Evolutionary conservation across 352 stramenopile genomes (phyloP), one percentile per base, ranked within the genome.

Genomic region (Peronosclerospora sorghi): DNA sequence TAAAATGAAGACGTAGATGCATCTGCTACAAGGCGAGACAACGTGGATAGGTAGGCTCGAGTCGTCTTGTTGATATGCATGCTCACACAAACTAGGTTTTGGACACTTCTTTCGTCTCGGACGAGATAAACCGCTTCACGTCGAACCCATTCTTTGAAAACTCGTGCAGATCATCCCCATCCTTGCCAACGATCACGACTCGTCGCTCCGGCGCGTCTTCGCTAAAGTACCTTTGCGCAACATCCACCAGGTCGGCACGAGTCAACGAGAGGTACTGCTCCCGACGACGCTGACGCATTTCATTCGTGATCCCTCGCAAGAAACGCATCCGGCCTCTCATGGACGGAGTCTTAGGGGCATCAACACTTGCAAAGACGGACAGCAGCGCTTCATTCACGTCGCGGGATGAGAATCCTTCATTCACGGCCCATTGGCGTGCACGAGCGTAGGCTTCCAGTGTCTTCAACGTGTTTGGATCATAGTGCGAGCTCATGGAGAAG

Each of bases 401-500:
- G 15, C 73, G 73, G 32, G 83, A 66, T 20, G 62, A 73, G 49
- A 89, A 91, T 9, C 50, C 39, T 27, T 73, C 79, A 43, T 54
- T 48, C 8, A 59, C 37, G 0, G 73, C 74, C 66, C 72, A 91
- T 14, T 40, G 20, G 28, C 68, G 56, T 13, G 76, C 72, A 21
- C 73, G 58, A 1, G 70, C 59, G 56, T 86, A 91, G 8, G 73
- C 76, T 4, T 82, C 62, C 13, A 91, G 63, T 40, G 79, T 91
- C 58, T 76, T 64, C 41, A 67, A 68, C 40, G 76, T 89, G 65
- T 91, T 86, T 7, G 79, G 79, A 39, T 91, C 79, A 56, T 86
- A 91, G 57, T 89, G 75, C 32, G 79, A 91, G 53, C 65, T 85
- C 53, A 91, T 65, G 23, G 72, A 67, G 48, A 91, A 83, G n/a